phyloP scores from a whole-genome alignment of 768 basidiomycete species.

The Collybia nuda region DNA sequence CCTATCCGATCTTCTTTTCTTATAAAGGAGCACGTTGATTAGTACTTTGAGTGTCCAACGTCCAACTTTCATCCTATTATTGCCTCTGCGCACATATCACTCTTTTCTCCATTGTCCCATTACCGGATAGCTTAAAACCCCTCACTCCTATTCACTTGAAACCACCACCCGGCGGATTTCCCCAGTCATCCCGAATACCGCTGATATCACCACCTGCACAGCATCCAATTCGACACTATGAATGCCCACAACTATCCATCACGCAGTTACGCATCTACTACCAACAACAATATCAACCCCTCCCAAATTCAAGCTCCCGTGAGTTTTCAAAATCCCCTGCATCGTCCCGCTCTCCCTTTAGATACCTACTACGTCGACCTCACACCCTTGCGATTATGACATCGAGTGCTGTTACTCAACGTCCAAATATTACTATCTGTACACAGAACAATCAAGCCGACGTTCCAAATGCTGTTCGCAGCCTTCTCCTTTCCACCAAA shows the following conservation, averaged over 20 bases:
- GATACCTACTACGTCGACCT: neutral
- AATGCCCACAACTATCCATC: conserved; percentile 5
- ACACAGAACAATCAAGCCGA: conserved; percentile 36
- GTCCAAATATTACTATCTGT: conserved; percentile 16
- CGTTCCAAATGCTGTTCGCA: conserved; percentile 60
- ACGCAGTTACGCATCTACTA: conserved; percentile 5
- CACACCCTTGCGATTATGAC: neutral
- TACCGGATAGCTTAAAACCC: neutral
- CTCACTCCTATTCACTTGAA: neutral
- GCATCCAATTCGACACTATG: conserved; percentile 12
- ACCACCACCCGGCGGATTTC: neutral
- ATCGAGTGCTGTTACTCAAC: conserved; percentile 10
- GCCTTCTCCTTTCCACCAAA: conserved; percentile 80
- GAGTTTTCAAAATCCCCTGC: conserved; percentile 6
- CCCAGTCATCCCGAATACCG: neutral
- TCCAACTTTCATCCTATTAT: conserved; percentile 6
- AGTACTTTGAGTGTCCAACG: conserved; percentile 6
- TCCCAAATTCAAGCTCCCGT: conserved; percentile 6
- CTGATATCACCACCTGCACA: conserved; percentile 13
- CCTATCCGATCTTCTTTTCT: conserved; percentile 7
- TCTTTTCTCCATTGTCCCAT: neutral
- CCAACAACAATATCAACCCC: conserved; percentile 12
- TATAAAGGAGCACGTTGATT: conserved; percentile 9
- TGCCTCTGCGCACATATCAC: neutral
- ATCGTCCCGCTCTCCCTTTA: neutral